Percentiles rank a stretch among this genome's conserved stretches.
These are phyloP conservation scores for Trichothecium sympodiale DNA, from an alignment of 2,329 filamentous ascomycete species.

Conservation along the genomic window DNA sequence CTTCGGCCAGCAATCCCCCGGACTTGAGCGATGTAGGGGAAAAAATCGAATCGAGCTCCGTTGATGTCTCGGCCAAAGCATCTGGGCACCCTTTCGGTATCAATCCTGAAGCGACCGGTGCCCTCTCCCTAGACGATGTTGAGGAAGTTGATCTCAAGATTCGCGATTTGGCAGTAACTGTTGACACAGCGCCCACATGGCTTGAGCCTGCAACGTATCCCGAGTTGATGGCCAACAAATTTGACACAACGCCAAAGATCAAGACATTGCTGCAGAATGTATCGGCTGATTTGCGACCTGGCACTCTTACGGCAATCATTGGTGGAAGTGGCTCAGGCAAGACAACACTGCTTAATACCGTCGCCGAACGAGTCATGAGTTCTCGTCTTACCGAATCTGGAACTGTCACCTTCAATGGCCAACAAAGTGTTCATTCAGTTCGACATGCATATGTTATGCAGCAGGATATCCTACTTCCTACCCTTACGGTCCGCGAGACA, in stretches of 20 bases:
- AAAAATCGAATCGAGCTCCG: too few species aligned
- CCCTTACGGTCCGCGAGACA: slow-evolving; percentile 66
- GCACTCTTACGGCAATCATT: slow-evolving; percentile 64
- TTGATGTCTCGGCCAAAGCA: too few species aligned
- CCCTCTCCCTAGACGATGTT: slow-evolving; percentile 39
- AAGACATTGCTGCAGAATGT: slow-evolving; percentile 52
- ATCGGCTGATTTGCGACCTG: slow-evolving; percentile 50
- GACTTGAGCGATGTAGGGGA: slow-evolving; percentile 86
- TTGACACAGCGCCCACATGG: slow-evolving; percentile 46
- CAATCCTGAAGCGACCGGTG: slow-evolving; percentile 12
- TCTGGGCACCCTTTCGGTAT: slow-evolving; percentile 5
- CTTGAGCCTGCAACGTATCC: slow-evolving; percentile 35
- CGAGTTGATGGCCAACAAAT: slow-evolving; percentile 24
- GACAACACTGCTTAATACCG: slow-evolving; percentile 58
- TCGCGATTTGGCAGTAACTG: slow-evolving; percentile 40
- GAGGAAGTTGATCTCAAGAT: slow-evolving; percentile 42
- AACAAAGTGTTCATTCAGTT: slow-evolving; percentile 38
- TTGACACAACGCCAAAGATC: slow-evolving; percentile 23
- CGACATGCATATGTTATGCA: slow-evolving; percentile 65
- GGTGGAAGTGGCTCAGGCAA: slow-evolving; percentile 66
- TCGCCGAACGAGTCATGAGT: slow-evolving; percentile 58
- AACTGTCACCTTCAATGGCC: slow-evolving; percentile 49
- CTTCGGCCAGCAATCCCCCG: slow-evolving; percentile 66
- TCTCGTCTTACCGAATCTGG: slow-evolving; percentile 41
- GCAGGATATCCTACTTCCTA: slow-evolving; percentile 62